Conservation (phyloP, 2,329 filamentous ascomycete genomes). For the Neonectria punicea region DNA sequence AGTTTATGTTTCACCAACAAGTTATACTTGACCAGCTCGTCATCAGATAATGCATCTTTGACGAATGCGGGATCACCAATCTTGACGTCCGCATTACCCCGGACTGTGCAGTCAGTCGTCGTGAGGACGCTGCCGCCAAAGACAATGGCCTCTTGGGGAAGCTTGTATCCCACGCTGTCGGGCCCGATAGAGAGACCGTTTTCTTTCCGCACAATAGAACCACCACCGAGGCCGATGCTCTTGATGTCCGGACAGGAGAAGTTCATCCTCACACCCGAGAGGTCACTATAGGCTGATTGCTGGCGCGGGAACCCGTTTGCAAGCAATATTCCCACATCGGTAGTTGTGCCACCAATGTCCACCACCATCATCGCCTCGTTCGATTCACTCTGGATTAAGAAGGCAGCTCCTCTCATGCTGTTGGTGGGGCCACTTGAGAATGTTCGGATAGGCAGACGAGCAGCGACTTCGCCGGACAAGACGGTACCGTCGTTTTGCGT, state of each 20-base stretch:
- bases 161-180: constrained; percentile 69
- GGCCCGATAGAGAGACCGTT: constrained; percentile 63
- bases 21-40: constrained; percentile 52
- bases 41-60: constrained; percentile 43
- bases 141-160: constrained; percentile 62
- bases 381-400: constrained; percentile 57
- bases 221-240: constrained; percentile 69
- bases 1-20: constrained; percentile 60
- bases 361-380: constrained; percentile 65
- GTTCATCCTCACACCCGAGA: constrained; percentile 72
- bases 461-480: constrained; percentile 62
- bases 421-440: constrained; percentile 74
- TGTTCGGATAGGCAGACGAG: constrained; percentile 67
- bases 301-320: constrained; percentile 72
- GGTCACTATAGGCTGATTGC: constrained; percentile 69
- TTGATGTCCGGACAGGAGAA: constrained; percentile 67
- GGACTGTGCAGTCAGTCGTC: constrained; percentile 64
- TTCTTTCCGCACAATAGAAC: constrained; percentile 61
- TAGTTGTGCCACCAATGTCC: constrained; percentile 74
- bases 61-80: constrained; percentile 56
- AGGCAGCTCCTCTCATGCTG: constrained; percentile 71
- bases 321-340: constrained; percentile 70
- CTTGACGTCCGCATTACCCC: constrained; percentile 45
- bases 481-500: constrained; percentile 74
- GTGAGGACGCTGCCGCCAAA: constrained; percentile 69